phyloP scores from a whole-genome alignment of 208 protist genomes.

The Leishmania guyanensis region DNA sequence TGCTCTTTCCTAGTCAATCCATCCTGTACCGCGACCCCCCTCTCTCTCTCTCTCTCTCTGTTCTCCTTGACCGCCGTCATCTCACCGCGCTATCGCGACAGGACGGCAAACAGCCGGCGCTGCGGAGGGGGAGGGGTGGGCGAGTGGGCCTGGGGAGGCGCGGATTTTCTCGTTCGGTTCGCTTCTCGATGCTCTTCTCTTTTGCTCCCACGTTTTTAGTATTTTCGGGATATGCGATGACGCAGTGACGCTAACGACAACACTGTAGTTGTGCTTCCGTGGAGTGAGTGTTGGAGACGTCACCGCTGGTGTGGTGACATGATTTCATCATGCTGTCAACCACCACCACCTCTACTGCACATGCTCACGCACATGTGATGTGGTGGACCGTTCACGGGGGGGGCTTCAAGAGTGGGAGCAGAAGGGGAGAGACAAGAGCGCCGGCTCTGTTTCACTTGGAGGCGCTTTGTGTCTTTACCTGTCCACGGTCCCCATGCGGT shows the following conservation, averaged over 20 bases:
- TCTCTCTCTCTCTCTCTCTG: background rate
- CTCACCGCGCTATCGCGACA: background rate
- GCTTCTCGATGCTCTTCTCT: background rate
- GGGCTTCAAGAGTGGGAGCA: background rate
- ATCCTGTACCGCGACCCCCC: background rate
- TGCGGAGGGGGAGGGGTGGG: background rate
- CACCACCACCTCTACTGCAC: background rate
- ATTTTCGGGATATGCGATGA: background rate
- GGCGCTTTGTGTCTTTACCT: background rate
- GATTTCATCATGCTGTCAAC: background rate
- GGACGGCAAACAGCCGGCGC: background rate
- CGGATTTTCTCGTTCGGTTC: too few species aligned
- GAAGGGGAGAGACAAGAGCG: background rate
- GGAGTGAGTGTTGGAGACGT: background rate
- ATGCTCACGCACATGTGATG: background rate
- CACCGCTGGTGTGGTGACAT: background rate
- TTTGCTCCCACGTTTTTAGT: background rate
- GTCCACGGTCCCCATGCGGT: background rate
- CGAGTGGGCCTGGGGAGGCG: background rate
- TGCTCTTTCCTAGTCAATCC: background rate
- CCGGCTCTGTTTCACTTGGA: background rate
- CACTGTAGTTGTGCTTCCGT: background rate
- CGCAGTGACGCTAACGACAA: background rate
- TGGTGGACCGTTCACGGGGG: background rate
- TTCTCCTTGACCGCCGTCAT: background rate